Conservation (phyloP, 1,284 basidiomycete genomes). For the Sanghuangporus baumii region DNA sequence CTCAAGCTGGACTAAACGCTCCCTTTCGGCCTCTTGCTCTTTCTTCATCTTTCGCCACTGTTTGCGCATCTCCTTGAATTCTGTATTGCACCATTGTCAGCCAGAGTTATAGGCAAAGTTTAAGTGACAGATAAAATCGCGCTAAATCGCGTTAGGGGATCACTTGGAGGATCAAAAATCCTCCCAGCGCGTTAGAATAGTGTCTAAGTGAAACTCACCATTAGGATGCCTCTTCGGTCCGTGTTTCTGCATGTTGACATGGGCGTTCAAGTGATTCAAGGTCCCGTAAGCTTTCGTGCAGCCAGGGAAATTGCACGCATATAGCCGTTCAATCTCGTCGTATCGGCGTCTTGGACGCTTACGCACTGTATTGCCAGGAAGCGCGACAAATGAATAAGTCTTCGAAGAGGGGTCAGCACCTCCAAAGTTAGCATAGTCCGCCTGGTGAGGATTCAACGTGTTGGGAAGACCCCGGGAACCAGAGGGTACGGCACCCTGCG, state of each 20-base stretch:
- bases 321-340: constrained; percentile 91
- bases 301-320: constrained; percentile 77
- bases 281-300: constrained; percentile 86
- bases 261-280: constrained; percentile 88
- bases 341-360: constrained; percentile 80
- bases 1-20: neutral
- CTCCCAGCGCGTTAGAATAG: neutral
- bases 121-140: neutral
- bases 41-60: constrained; percentile 94
- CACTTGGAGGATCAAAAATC: neutral
- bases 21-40: constrained; percentile 39
- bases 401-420: constrained; percentile 29
- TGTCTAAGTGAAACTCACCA: constrained; percentile 44
- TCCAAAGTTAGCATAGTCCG: neutral
- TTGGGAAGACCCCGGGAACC: neutral
- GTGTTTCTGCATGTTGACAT: constrained; percentile 91
- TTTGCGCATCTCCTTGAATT: constrained; percentile 97
- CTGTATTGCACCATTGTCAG: constrained; percentile 37
- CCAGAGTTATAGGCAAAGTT: constrained; percentile 13
- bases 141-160: neutral
- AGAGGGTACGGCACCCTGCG: neutral
- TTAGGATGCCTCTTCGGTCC: constrained; percentile 77
- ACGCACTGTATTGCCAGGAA: constrained; percentile 73
- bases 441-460: neutral
- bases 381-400: constrained; percentile 75